A percentile compares a stretch with the other conserved stretches of the same genome.
Evolutionary conservation across 2,329 filamentous ascomycete species (phyloP).

Genomic region (Ramularia collo-cygni): DNA sequence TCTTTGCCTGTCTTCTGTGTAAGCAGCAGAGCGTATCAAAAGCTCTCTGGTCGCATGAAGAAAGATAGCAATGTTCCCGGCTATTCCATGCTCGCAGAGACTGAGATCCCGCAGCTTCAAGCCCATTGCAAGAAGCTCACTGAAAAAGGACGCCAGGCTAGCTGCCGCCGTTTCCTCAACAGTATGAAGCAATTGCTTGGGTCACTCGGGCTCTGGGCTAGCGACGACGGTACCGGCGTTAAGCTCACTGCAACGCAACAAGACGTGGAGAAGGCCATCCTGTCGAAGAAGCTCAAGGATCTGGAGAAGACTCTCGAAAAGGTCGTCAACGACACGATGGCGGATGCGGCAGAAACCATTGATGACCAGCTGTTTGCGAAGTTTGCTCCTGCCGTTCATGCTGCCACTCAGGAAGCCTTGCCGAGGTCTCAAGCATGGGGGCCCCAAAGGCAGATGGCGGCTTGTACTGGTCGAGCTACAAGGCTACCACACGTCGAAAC

Average conservation of each 20-base stretch:
- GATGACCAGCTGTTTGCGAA: constrained; percentile 42
- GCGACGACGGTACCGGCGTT: constrained; percentile 35
- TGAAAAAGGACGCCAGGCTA: constrained; percentile 40
- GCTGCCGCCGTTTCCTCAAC: constrained; percentile 46
- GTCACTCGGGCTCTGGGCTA: constrained; percentile 47
- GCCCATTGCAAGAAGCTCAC: constrained; percentile 54
- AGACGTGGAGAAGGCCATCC: constrained; percentile 32
- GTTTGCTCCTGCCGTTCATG: constrained; percentile 34
- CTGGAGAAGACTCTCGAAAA: constrained; percentile 39
- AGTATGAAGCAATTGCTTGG: constrained; percentile 46
- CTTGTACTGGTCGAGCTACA: constrained; percentile 48
- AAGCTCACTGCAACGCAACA: constrained; percentile 38
- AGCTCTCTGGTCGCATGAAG: constrained; percentile 48
- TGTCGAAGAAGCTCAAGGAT: constrained; percentile 34
- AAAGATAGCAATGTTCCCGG: constrained; percentile 48
- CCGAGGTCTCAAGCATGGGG: constrained; percentile 33
- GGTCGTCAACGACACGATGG: constrained; percentile 34
- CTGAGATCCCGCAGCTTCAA: constrained; percentile 52
- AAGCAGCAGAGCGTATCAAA: constrained; percentile 56
- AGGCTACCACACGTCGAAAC: constrained; percentile 47
- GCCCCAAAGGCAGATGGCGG: constrained; percentile 39
- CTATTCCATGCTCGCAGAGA: constrained; percentile 48
- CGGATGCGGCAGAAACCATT: constrained; percentile 36
- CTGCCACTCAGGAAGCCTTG: constrained; percentile 34
- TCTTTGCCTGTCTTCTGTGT: constrained; percentile 59